A percentile compares a stretch with the other conserved stretches of the same genome.
phyloP scores from a whole-genome alignment of 2,329 filamentous ascomycete species.

The Tolypocladium amazonense region DNA sequence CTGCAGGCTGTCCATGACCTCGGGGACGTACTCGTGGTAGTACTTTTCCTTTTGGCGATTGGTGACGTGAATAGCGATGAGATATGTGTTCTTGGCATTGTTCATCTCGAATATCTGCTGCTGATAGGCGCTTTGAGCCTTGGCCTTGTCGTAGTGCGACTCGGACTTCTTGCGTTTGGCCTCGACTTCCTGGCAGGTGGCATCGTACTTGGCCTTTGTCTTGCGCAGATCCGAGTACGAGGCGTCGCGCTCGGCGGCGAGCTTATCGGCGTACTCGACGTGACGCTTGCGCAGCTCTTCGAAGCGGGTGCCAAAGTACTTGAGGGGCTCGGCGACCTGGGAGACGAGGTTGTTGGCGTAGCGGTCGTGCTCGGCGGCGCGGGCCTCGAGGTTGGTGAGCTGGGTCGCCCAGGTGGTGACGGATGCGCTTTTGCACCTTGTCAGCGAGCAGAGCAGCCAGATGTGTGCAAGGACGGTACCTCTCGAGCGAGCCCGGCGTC shows the following conservation, averaged over 20 bases:
- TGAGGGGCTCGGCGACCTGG: slow-evolving; percentile 79
- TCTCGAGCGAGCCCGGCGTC: slow-evolving; percentile 92
- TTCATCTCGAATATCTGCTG: slow-evolving; percentile 93
- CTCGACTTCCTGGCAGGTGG: slow-evolving; percentile 88
- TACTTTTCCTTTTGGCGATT: slow-evolving; percentile 98
- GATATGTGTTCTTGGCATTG: slow-evolving; percentile 95
- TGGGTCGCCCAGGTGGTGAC: slow-evolving; percentile 96
- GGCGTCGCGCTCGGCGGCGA: slow-evolving; percentile 80
- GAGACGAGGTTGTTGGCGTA: slow-evolving; percentile 69
- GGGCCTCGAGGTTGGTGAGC: slow-evolving; percentile 76
- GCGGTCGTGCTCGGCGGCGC: slow-evolving; percentile 80
- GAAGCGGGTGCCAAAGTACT: slow-evolving; percentile 60
- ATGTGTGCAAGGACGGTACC: slow-evolving; percentile 31
- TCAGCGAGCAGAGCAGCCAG: slow-evolving; percentile 10
- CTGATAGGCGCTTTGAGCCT: slow-evolving; percentile 84
- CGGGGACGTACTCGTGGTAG: slow-evolving; percentile 93
- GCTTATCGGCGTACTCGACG: slow-evolving; percentile 74
- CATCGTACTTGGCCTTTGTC: slow-evolving; percentile 86
- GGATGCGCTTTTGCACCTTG: slow-evolving; percentile 55
- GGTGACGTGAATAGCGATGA: slow-evolving; percentile 91
- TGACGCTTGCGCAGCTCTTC: slow-evolving; percentile 92
- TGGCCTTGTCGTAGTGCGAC: slow-evolving; percentile 84
- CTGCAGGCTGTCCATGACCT: slow-evolving; percentile 86
- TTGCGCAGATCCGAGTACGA: slow-evolving; percentile 82
- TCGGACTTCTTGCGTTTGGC: slow-evolving; percentile 91